Conservation (phyloP, 257 asterid species). For the Solanum acaule region DNA sequence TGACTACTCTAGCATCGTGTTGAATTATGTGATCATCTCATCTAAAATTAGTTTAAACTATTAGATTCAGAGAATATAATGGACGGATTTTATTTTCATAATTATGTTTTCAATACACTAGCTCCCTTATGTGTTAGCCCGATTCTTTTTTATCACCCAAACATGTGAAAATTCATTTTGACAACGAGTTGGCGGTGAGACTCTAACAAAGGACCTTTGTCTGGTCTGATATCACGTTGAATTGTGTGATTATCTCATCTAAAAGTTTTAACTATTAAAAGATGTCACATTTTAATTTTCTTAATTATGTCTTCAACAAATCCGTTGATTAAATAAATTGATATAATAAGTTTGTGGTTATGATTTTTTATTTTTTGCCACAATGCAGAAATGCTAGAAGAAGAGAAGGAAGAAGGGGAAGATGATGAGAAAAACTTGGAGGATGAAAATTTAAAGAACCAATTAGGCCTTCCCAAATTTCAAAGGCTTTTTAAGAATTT, state of each 20-base stretch:
- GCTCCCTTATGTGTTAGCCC: background rate
- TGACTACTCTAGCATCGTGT: accelerated
- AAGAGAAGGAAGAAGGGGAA: conserved; percentile 3
- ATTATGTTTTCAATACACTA: background rate
- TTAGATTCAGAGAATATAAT: background rate
- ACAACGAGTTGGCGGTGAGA: accelerated
- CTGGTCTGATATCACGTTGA: accelerated
- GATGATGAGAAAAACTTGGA: background rate
- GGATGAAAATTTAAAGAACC: background rate
- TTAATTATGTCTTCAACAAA: background rate
- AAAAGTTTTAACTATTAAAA: background rate
- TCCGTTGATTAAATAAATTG: background rate
- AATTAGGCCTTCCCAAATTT: conserved; percentile 11
- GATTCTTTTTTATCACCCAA: background rate
- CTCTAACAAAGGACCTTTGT: background rate
- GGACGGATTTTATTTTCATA: no score
- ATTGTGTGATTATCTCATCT: background rate
- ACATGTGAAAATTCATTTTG: background rate
- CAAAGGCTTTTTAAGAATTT: conserved; percentile 11
- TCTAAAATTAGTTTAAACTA: background rate
- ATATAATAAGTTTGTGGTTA: background rate
- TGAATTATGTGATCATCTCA: background rate
- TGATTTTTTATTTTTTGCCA: background rate
- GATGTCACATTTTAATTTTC: background rate
- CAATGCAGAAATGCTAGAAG: conserved; percentile 5